A percentile compares a stretch with the other conserved stretches of the same genome.
Evolutionary conservation across 768 basidiomycete species (phyloP).

Genomic region (Russula olivacea): DNA sequence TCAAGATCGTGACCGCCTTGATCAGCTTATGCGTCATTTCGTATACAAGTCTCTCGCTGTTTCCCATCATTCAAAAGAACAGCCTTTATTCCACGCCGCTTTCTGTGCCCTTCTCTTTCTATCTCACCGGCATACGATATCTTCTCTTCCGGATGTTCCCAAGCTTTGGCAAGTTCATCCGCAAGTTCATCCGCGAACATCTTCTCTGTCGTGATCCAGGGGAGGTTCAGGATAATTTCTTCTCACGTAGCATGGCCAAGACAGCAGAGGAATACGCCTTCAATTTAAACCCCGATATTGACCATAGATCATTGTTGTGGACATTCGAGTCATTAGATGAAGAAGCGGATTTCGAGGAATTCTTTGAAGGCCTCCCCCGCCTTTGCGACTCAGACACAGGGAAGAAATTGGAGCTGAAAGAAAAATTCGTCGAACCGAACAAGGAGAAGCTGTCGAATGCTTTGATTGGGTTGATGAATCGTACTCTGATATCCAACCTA

Average conservation of each 20-base stretch:
- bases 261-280: background rate
- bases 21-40: slow-evolving; percentile 3
- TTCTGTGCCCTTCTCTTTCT: background rate
- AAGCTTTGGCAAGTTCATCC: no score
- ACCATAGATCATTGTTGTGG: background rate
- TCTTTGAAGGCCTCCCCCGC: slow-evolving; percentile 11
- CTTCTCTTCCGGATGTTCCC: no score
- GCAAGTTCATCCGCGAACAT: no score
- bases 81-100: slow-evolving; percentile 12
- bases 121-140: slow-evolving; percentile 2
- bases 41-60: slow-evolving; percentile 20
- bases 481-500: slow-evolving; percentile 5
- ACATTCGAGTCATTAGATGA: slow-evolving; percentile 5
- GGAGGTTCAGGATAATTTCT: background rate
- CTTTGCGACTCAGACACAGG: background rate
- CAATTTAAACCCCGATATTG: background rate
- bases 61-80: slow-evolving; percentile 8
- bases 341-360: slow-evolving; percentile 7
- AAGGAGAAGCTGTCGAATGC: background rate
- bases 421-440: background rate
- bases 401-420: background rate
- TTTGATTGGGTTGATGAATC: slow-evolving; percentile 4
- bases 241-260: background rate
- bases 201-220: no score
- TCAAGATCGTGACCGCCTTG: slow-evolving; percentile 10